Conservation (phyloP, 2,329 filamentous ascomycete species). For the Diaporthe citri region DNA sequence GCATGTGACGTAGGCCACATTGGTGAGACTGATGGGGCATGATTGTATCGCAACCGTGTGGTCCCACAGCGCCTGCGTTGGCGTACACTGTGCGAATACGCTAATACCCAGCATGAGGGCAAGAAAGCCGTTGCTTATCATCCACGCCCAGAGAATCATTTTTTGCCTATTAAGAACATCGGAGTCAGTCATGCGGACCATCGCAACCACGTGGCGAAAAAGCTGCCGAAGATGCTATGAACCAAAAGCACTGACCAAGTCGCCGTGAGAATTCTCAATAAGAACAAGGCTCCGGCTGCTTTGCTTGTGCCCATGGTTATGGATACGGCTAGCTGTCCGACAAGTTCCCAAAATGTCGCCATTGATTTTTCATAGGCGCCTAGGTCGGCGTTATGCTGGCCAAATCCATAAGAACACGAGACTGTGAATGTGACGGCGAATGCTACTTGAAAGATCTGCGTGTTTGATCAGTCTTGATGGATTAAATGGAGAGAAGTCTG, state of each 20-base stretch:
- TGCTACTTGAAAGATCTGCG: not conserved
- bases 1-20: conserved; percentile 19
- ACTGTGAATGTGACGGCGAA: conserved; percentile 15
- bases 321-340: conserved; percentile 18
- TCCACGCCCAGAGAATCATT: conserved; percentile 25
- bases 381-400: conserved; percentile 29
- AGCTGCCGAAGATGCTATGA: not conserved
- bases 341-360: conserved; percentile 24
- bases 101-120: not conserved
- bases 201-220: too few species aligned
- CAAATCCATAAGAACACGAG: conserved; percentile 24
- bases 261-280: conserved; percentile 14
- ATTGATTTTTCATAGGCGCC: not conserved
- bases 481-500: not conserved
- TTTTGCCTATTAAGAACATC: not conserved
- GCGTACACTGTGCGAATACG: conserved; percentile 17
- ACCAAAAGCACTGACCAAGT: conserved; percentile 6
- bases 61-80: conserved; percentile 16
- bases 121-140: conserved; percentile 20
- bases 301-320: conserved; percentile 23
- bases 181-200: not conserved
- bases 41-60: not conserved
- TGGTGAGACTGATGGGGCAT: conserved; percentile 23
- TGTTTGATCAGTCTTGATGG: not conserved
- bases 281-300: conserved; percentile 6